These are phyloP conservation scores for Cryptosporidium canis DNA, from an alignment of 169 alveolate species.

Conservation along the genomic window DNA sequence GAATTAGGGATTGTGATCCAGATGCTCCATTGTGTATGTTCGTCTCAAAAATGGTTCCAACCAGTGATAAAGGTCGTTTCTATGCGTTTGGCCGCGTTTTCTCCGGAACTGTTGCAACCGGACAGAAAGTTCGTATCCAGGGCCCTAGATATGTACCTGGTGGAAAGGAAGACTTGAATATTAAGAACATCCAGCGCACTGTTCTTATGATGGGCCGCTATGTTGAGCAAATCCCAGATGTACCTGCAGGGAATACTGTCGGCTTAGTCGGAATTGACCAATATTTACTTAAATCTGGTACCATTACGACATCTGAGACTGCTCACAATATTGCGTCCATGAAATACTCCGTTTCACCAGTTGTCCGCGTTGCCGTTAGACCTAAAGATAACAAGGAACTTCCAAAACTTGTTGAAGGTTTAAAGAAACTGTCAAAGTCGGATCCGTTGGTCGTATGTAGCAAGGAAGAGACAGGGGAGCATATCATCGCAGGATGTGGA, in stretches of 20 bases:
- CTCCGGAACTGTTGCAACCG: conserved; percentile 99
- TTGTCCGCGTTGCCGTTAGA: conserved; percentile 99
- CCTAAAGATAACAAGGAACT: conserved; percentile 97
- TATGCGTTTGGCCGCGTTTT: conserved; percentile 99
- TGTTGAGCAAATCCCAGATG: conserved; percentile 95
- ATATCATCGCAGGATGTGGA: conserved; percentile 99
- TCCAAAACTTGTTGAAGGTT: conserved; percentile 98
- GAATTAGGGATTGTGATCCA: conserved; percentile 97
- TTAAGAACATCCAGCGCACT: conserved; percentile 96
- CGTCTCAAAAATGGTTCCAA: conserved; percentile 99
- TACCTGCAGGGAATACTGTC: conserved; percentile 99
- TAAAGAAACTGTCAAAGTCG: conserved; percentile 95
- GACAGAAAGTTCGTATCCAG: conserved; percentile 97
- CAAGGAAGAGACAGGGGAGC: conserved; percentile 98
- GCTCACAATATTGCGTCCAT: conserved; percentile 98
- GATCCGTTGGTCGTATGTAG: conserved; percentile 98
- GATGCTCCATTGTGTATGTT: conserved; percentile 98
- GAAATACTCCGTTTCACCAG: conserved; percentile 99
- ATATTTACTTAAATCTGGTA: conserved; percentile 96
- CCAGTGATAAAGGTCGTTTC: conserved; percentile 98
- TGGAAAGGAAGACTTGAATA: conserved; percentile 94
- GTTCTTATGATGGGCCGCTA: conserved; percentile 99
- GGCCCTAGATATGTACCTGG: conserved; percentile 99
- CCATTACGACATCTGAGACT: conserved; percentile 95
- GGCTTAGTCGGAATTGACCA: conserved; percentile 99